A percentile compares a stretch with the other conserved stretches of the same genome.
Evolutionary conservation across 495 filamentous ascomycete species (phyloP).

Genomic region (Lepidopterella palustris): DNA sequence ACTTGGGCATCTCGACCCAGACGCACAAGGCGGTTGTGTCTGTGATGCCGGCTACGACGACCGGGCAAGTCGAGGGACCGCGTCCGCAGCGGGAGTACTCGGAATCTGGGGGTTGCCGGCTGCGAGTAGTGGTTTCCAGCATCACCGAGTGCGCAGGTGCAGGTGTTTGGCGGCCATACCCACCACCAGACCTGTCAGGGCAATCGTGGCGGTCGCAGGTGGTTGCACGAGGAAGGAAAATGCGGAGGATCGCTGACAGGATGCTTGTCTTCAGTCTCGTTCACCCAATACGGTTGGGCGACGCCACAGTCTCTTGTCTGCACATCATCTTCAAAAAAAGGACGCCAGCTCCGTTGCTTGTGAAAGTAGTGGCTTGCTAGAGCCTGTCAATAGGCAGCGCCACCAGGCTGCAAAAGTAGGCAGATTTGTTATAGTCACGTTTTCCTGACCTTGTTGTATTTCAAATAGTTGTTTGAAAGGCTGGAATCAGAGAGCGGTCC

Average conservation of each 20-base stretch:
- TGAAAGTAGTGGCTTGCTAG: constrained; percentile 15
- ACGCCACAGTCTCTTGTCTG: constrained; percentile 39
- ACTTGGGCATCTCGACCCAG: constrained; percentile 8
- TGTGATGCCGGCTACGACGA: constrained; percentile 8
- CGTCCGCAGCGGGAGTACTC: constrained; percentile 8
- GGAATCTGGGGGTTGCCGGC: constrained; percentile 13
- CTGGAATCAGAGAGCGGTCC: too few relatives aligned
- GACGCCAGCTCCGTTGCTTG: constrained; percentile 11
- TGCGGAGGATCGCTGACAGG: constrained; percentile 18
- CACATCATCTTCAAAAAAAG: constrained; percentile 36
- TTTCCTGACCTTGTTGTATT: too few relatives aligned
- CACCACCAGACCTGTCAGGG: not conserved
- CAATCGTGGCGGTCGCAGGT: not conserved
- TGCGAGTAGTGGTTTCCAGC: too few relatives aligned
- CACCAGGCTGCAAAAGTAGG: too few relatives aligned
- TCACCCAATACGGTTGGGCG: constrained; percentile 18
- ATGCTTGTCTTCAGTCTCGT: constrained; percentile 19
- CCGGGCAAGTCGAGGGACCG: constrained; percentile 22
- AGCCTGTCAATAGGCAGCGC: too few relatives aligned
- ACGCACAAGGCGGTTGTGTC: constrained; percentile 1
- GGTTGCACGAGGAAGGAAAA: not conserved
- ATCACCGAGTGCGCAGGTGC: too few relatives aligned
- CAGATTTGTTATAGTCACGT: too few relatives aligned
- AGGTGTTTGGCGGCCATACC: not conserved
- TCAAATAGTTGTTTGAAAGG: too few relatives aligned